Evolutionary conservation across 352 stramenopile genomes (phyloP).

Genomic region (Phytophthora sojae): DNA sequence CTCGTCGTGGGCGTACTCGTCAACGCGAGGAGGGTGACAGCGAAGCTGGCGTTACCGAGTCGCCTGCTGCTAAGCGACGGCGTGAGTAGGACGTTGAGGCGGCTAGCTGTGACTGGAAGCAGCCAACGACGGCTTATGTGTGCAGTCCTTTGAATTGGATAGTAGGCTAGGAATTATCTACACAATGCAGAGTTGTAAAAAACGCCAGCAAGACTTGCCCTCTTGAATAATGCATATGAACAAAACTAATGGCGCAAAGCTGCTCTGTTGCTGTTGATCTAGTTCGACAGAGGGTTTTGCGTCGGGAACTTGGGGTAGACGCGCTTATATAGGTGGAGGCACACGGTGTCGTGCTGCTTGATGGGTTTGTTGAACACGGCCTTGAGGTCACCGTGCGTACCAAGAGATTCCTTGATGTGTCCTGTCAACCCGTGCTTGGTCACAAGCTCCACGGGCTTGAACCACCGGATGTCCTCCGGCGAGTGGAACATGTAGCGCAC

Average conservation of each 20-base stretch:
- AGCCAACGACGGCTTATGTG: not conserved
- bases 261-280: conserved; percentile 17
- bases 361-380: conserved; percentile 99
- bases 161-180: conserved; percentile 36
- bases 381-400: conserved; percentile 99
- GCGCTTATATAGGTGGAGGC: conserved; percentile 99
- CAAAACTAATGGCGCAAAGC: conserved; percentile 29
- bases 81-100: conserved; percentile 27
- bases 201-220: conserved; percentile 13
- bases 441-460: conserved; percentile 97
- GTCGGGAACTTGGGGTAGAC: conserved; percentile 98
- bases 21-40: conserved; percentile 24
- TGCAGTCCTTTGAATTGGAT: conserved; percentile 14
- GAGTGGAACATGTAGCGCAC: conserved; percentile 99
- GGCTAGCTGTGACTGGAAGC: not conserved
- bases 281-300: conserved; percentile 39
- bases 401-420: conserved; percentile 98
- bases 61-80: conserved; percentile 42
- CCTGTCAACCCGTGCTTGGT: conserved; percentile 98
- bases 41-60: conserved; percentile 6
- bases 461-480: conserved; percentile 98
- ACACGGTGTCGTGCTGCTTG: conserved; percentile 99
- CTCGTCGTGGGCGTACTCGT: conserved; percentile 33
- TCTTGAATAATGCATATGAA: conserved; percentile 31
- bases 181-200: conserved; percentile 27